phyloP scores from a whole-genome alignment of 164 flowering plant species.

The Stephania yunnanensis region DNA sequence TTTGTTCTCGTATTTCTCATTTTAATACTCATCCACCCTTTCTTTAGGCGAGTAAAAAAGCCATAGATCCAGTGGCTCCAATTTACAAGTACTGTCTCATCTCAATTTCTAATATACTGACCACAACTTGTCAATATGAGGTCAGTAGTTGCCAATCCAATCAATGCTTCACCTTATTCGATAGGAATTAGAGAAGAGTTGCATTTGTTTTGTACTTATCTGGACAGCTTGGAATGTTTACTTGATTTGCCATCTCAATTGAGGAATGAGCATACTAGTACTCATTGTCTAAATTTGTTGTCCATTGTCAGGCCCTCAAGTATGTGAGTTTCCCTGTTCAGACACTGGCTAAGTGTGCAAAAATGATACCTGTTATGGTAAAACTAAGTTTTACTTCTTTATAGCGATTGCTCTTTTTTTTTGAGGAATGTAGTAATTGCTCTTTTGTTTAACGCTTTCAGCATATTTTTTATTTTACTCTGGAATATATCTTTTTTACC shows the following conservation, averaged over 20 bases:
- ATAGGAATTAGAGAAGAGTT: neutral
- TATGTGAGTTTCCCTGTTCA: constrained; percentile 99
- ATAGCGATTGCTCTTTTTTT: neutral
- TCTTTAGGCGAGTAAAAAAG: constrained; percentile 72
- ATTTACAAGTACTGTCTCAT: constrained; percentile 71
- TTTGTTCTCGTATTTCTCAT: neutral
- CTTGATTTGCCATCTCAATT: neutral
- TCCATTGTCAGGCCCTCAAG: constrained; percentile 73
- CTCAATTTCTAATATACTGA: constrained; percentile 86
- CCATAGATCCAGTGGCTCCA: constrained; percentile 91
- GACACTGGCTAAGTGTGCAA: constrained; percentile 97
- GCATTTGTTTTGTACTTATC: neutral
- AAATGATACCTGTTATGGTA: constrained; percentile 99
- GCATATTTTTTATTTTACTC: neutral
- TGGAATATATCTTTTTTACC: neutral
- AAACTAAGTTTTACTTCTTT: constrained; percentile 13
- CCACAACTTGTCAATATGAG: constrained; percentile 99
- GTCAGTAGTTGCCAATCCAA: constrained; percentile 27
- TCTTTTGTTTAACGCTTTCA: neutral
- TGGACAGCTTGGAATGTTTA: neutral
- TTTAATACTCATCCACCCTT: neutral
- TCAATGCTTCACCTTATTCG: constrained; percentile 1
- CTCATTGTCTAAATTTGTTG: constrained; percentile 7
- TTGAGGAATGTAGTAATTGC: too few relatives aligned
- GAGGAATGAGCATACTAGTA: neutral